Base-by-base conservation (phyloP, 208 protist species). In the Leishmania aethiopica region DNA sequence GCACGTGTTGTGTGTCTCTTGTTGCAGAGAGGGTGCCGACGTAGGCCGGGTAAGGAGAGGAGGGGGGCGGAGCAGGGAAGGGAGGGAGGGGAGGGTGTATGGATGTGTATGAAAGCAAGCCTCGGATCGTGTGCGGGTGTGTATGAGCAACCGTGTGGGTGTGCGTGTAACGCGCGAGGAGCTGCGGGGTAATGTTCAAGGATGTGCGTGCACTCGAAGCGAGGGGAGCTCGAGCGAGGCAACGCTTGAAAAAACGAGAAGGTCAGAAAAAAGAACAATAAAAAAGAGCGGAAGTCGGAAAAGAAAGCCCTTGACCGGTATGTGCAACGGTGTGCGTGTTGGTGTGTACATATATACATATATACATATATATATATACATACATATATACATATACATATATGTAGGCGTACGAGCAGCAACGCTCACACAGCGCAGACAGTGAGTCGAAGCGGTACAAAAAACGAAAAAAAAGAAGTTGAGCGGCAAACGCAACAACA, bases 51-150 rank as follows among this genome's bases (percentile, higher is more conserved):
- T 22, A 55, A 55, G 51, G 49, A 53, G 49, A 53, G 66, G 17
- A 25, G 5, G 37, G n/a, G 66, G 37, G 19, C 11, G 35, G 35
- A 28, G 60, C 8, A 37, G 32, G 15, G 15, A 25, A 69, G 62
- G 51, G 6, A 62, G 66, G 64, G 19, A 5, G 37, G 32, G 66
- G 37, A 28, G 32, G 32, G 32, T 19, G 32, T 57, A n/a, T 35
- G 25, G 53, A 77, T 22, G 10, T 51, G 45, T 75, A 75, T 37
- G 40, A 62, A 81, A 40, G 35, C 19, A 32, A 71, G 60, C 10
- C 57, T 71, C 32, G 82, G 25, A 60, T 81, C 40, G 51, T 66
- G 66, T 82, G 49, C n/a, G 49, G 32, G 32, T 45, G 49, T 78
- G 35, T 70, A 28, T 78, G 19, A n/a, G n/a, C 51, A 59, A n/a